Evolutionary conservation across 495 filamentous ascomycete genomes (phyloP), one percentile per base, ranked within the genome.

Genomic region (Aspergillus sparsus): DNA sequence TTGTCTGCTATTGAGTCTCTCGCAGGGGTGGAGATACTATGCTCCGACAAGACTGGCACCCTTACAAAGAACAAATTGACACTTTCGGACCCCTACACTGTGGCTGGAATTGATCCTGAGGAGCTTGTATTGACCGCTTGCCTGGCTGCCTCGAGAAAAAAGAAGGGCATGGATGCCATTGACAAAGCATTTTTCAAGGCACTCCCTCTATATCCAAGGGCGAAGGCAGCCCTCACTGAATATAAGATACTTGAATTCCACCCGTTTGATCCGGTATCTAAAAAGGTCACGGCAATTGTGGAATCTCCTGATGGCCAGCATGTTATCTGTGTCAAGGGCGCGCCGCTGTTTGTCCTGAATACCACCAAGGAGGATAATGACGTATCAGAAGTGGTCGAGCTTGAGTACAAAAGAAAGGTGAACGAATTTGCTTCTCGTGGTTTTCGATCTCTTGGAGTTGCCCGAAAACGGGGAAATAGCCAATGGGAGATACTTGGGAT

Each of bases 111-210:
- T 52, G 87, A 90, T 61, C 79, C 85, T 41, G 86, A 92, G 68
- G 90, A 95, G 57, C 85, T 97, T 56, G 93, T 97, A 89, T 76
- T 95, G 57, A 92, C 90, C 71, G 91, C 92, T 63, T 95, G 91
- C 74, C 80, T 97, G 65, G 92, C 92, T 64, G 90, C 92, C 50
- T 93, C 87, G 65, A 90, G 90, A 76, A 95, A 92, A 83, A 93
- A 91, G 84, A 93, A 93, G 78, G 92, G 91, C 78, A 89, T 96
- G 64, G 92, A 97, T 75, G 88, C 92, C 58, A 96, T 97, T 67
- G 92, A 97, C 82, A 93, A 91, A 77, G 92, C 90, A 67, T 95
- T 96, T 79, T 79, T 96, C 68, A 94, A 93, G 80, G 82, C 85
- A 36, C 83, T 96, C 49, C 85, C 85, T 69, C 83, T 80, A 71